Percentiles rank a stretch among this genome's conserved stretches.
Conservation (phyloP, 495 filamentous ascomycete species). For the Terfezia boudieri region DNA sequence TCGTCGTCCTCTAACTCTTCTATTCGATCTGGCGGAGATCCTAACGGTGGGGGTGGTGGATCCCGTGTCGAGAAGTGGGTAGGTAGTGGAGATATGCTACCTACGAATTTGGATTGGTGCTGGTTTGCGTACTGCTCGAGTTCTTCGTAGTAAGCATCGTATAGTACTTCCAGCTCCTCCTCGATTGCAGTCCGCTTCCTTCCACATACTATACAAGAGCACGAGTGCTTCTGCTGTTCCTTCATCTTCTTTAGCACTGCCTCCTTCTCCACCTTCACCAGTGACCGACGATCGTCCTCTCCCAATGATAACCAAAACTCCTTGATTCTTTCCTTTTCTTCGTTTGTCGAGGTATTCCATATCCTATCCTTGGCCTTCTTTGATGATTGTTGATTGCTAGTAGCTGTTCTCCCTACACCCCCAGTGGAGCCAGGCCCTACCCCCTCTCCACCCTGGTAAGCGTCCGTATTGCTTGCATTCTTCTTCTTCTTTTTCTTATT, state of each 20-base stretch:
- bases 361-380: slow-evolving; percentile 47
- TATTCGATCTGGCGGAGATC: slow-evolving; percentile 21
- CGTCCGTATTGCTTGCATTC: slow-evolving; percentile 5
- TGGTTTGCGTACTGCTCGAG: slow-evolving; percentile 91
- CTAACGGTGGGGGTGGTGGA: slow-evolving; percentile 12
- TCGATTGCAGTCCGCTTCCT: slow-evolving; percentile 93
- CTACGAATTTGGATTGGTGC: slow-evolving; percentile 29
- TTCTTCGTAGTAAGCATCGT: slow-evolving; percentile 98
- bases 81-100: background rate
- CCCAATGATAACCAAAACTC: slow-evolving; percentile 96
- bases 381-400: slow-evolving; percentile 6
- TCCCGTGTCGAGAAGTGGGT: slow-evolving; percentile 11
- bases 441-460: slow-evolving; percentile 8
- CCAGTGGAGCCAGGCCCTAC: slow-evolving; percentile 2
- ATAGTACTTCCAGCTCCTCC: slow-evolving; percentile 94
- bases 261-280: slow-evolving; percentile 97
- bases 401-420: slow-evolving; percentile 24
- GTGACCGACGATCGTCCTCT: slow-evolving; percentile 74
- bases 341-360: slow-evolving; percentile 84
- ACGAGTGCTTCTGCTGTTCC: slow-evolving; percentile 98
- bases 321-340: slow-evolving; percentile 91
- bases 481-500: slow-evolving; percentile 42
- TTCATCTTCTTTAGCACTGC: slow-evolving; percentile 98
- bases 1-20: slow-evolving; percentile 32
- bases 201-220: slow-evolving; percentile 92